phyloP scores from a whole-genome alignment of 2,329 filamentous ascomycete genomes.

The Nectriaceae sp. region DNA sequence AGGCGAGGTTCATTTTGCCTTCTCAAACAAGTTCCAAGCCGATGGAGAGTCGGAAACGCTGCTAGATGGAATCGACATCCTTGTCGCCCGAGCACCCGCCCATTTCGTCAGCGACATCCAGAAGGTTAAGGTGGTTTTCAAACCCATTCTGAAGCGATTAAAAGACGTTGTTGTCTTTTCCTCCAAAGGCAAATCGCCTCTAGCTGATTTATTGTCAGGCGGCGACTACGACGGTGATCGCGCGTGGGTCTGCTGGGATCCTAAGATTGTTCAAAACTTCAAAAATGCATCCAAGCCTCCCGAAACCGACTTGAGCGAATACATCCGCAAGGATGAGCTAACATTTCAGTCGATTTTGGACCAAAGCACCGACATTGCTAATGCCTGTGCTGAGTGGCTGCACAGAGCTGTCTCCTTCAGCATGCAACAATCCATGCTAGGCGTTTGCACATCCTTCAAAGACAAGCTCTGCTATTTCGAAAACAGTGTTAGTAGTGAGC shows the following conservation, averaged over 20 bases:
- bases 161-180: conserved; percentile 83
- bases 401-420: conserved; percentile 58
- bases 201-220: conserved; percentile 73
- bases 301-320: conserved; percentile 45
- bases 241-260: conserved; percentile 79
- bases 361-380: conserved; percentile 29
- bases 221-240: conserved; percentile 82
- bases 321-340: conserved; percentile 50
- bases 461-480: conserved; percentile 63
- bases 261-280: conserved; percentile 66
- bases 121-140: conserved; percentile 60
- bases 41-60: conserved; percentile 55
- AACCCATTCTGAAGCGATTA: conserved; percentile 63
- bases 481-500: conserved; percentile 46
- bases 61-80: conserved; percentile 59
- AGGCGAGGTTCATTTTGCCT: conserved; percentile 68
- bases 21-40: conserved; percentile 64
- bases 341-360: conserved; percentile 48
- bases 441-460: conserved; percentile 64
- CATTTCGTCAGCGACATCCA: conserved; percentile 74
- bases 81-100: conserved; percentile 71
- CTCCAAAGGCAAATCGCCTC: conserved; percentile 57
- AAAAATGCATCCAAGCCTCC: conserved; percentile 49
- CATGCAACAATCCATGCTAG: conserved; percentile 58
- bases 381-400: conserved; percentile 48